Evolutionary conservation across 1,284 basidiomycete genomes (phyloP).

Genomic region (Apiotrichum laibachii): DNA sequence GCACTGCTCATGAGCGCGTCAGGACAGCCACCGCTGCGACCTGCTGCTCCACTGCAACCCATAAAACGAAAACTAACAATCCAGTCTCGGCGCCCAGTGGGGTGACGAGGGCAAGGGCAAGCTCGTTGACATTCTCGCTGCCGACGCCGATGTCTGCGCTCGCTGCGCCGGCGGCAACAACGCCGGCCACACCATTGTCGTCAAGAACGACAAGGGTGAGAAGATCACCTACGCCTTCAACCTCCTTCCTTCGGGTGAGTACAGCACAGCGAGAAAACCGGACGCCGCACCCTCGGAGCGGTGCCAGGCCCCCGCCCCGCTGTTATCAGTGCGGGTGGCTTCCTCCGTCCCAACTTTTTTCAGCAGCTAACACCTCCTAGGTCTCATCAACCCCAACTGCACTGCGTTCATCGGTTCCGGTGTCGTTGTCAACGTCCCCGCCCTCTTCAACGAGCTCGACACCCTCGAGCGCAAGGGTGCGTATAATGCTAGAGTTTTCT

Average conservation of each 20-base stretch:
- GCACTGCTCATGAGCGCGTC: too few species aligned
- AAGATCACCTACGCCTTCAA: constrained; percentile 91
- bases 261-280: too few species aligned
- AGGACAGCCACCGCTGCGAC: not conserved
- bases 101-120: constrained; percentile 96
- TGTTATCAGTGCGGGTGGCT: too few species aligned
- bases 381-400: constrained; percentile 85
- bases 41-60: not conserved
- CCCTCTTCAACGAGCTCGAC: constrained; percentile 92
- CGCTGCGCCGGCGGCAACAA: constrained; percentile 98
- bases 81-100: constrained; percentile 80
- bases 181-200: constrained; percentile 97
- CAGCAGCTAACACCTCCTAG: constrained; percentile 52
- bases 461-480: constrained; percentile 78
- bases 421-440: constrained; percentile 91
- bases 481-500: constrained; percentile 18
- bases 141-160: constrained; percentile 87
- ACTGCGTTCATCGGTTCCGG: constrained; percentile 87
- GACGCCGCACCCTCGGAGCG: too few species aligned
- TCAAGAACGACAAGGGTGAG: constrained; percentile 65
- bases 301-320: too few species aligned
- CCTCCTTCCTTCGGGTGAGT: constrained; percentile 84
- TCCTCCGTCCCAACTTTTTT: not conserved
- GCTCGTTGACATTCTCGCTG: constrained; percentile 87
- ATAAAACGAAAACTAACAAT: not conserved